A percentile compares a stretch with the other conserved stretches of the same genome.
Conservation (phyloP, 495 filamentous ascomycete genomes). For the Penicillium cinerascens region DNA sequence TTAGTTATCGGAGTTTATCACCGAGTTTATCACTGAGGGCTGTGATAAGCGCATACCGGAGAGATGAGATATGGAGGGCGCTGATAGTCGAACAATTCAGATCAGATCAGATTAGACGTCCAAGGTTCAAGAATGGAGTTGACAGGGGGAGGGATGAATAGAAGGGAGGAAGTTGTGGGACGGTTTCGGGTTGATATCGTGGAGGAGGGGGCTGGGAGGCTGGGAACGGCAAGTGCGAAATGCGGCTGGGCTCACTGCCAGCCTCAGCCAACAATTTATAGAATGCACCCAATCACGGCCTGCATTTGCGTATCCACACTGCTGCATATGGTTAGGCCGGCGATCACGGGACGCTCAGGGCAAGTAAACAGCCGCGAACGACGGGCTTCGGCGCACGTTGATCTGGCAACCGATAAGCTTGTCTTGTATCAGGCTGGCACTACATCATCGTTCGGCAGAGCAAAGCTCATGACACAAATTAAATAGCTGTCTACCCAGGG, state of each 20-base stretch:
- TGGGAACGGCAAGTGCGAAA: slow-evolving; percentile 32
- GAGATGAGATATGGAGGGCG: slow-evolving; percentile 2
- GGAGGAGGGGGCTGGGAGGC: slow-evolving; percentile 43
- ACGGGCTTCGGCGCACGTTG: slow-evolving; percentile 13
- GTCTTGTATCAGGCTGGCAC: background rate
- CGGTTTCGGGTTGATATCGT: slow-evolving; percentile 28
- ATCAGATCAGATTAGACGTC: background rate
- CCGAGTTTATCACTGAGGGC: background rate
- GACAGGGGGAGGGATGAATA: background rate
- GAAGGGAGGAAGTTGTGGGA: slow-evolving; percentile 12
- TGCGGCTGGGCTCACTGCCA: slow-evolving; percentile 26
- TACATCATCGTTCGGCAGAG: background rate
- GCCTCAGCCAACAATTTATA: slow-evolving; percentile 28
- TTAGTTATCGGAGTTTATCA: slow-evolving; percentile 6
- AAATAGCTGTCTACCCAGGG: background rate
- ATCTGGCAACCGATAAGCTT: slow-evolving; percentile 27
- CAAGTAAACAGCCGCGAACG: slow-evolving; percentile 38
- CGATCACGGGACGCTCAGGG: slow-evolving; percentile 29
- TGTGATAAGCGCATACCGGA: slow-evolving; percentile 31
- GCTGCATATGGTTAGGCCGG: slow-evolving; percentile 27
- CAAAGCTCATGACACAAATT: background rate
- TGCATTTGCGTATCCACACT: slow-evolving; percentile 13
- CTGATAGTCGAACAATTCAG: background rate
- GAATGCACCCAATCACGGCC: slow-evolving; percentile 14
- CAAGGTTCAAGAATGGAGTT: background rate